Base-by-base conservation (phyloP, 257 asterid species). In the Sherardia arvensis region DNA sequence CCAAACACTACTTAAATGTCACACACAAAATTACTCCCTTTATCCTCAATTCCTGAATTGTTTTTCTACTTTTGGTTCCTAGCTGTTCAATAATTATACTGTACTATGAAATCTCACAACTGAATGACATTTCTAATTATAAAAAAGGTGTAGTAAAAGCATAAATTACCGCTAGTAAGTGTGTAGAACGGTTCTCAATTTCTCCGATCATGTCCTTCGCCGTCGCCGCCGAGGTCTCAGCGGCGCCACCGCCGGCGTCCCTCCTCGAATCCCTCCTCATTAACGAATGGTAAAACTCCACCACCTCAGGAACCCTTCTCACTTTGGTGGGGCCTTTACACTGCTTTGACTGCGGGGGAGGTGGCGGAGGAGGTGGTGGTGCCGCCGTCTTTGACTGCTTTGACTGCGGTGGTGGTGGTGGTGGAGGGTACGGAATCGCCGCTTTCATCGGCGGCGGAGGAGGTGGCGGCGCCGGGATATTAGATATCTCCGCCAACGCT, bases 141-240 rank as follows among this genome's bases (percentile, higher is more conserved):
- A n/a, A n/a, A n/a, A n/a, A n/a, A n/a, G n/a, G n/a, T n/a, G n/a
- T n/a, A 38, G 5, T 33, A 34, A 34, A 51, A 1, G 7, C 25
- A 48, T 21, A 57, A 83, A 86, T 83, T 83, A 93, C 99, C 18
- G 99, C 97, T 0, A 87, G 87, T 81, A 93, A 84, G 84, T 93
- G 88, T 0, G 94, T 67, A 0, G 99, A 93, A 51, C 99, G 99
- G 86, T 90, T 93, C 81, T 90, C 99, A 56, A 93, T 93, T 72
- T 93, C 99, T 60, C 99, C 99, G 21, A 93, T 93, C 99, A 93
- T 93, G 62, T 90, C 95, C 83, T 87, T 90, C 1, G 95, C 87
- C 64, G 82, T 56, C 23, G 86, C 83, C 59, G 81, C 78, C 40
- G 67, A 62, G 6, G 77, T 69, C 5, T 82, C 97, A 32, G 77